These are phyloP conservation scores for Cerrena zonata DNA, from an alignment of 1,284 basidiomycete species.

Conservation along the genomic window DNA sequence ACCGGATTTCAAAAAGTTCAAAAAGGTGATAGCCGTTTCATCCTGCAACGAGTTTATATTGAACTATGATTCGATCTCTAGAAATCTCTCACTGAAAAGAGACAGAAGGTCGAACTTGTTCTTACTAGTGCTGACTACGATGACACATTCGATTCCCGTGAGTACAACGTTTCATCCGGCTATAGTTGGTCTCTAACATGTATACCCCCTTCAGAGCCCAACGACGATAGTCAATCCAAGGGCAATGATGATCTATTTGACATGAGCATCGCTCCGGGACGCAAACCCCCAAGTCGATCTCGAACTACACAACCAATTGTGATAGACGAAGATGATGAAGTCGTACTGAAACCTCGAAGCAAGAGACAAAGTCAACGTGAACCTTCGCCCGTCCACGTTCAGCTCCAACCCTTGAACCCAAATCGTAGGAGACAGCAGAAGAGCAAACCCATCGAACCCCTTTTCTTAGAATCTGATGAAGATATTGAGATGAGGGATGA, in stretches of 20 bases:
- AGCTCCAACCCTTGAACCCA: slow-evolving; percentile 2
- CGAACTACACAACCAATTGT: not conserved
- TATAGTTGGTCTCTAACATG: not conserved
- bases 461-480: slow-evolving; percentile 24
- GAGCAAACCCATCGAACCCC: slow-evolving; percentile 14
- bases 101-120: slow-evolving; percentile 46
- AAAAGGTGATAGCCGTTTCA: slow-evolving; percentile 49
- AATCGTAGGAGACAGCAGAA: slow-evolving; percentile 3
- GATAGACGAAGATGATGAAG: not conserved
- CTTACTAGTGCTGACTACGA: slow-evolving; percentile 30
- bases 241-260: not conserved
- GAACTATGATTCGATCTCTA: slow-evolving; percentile 15
- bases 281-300: not conserved
- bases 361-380: not conserved
- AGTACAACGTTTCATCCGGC: not conserved
- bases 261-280: not conserved
- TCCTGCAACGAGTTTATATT: not conserved
- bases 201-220: slow-evolving; percentile 26
- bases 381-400: not conserved
- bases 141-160: slow-evolving; percentile 10
- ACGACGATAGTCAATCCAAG: not conserved
- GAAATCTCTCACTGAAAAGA: slow-evolving; percentile 28
- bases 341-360: not conserved
- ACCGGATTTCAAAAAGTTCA: slow-evolving; percentile 85
- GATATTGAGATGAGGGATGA: slow-evolving; percentile 11